Percentiles rank a stretch among this genome's conserved stretches.
These are phyloP conservation scores for Leccinum disarticulatum DNA, from an alignment of 768 basidiomycete genomes.

Conservation along the genomic window DNA sequence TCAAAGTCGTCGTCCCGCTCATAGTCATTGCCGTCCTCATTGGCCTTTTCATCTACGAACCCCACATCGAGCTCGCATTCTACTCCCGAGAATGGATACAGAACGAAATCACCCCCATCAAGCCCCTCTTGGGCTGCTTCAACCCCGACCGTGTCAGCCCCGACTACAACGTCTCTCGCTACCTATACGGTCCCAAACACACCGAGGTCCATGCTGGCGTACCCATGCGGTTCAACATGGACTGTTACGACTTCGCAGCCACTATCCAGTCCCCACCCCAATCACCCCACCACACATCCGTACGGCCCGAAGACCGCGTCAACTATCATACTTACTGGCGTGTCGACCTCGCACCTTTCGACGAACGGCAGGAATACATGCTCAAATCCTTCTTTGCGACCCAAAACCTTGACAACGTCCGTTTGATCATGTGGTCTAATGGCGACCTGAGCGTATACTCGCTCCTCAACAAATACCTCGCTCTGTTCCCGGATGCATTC, in stretches of 20 bases:
- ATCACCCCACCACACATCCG: conserved; percentile 5
- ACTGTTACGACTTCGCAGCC: conserved; percentile 92
- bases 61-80: conserved; percentile 82
- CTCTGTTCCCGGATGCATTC: conserved; percentile 68
- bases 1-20: conserved; percentile 47
- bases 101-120: conserved; percentile 63
- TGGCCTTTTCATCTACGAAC: conserved; percentile 66
- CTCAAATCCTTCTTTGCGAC: conserved; percentile 94
- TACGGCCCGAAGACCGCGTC: conserved; percentile 43
- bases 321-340: conserved; percentile 96
- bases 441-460: conserved; percentile 60
- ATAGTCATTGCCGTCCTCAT: conserved; percentile 40
- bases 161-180: conserved; percentile 64
- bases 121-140: conserved; percentile 76
- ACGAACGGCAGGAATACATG: conserved; percentile 83
- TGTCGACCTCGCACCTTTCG: conserved; percentile 80
- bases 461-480: conserved; percentile 60
- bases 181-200: conserved; percentile 60
- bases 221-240: conserved; percentile 73
- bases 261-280: conserved; percentile 54
- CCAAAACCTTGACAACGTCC: conserved; percentile 63
- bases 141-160: conserved; percentile 56
- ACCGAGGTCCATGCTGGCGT: conserved; percentile 82
- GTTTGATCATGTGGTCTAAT: conserved; percentile 90
- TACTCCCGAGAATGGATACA: conserved; percentile 77